A percentile compares a stretch with the other conserved stretches of the same genome.
Conservation (phyloP, 441 rosid genomes). For the Kokia cookei region DNA sequence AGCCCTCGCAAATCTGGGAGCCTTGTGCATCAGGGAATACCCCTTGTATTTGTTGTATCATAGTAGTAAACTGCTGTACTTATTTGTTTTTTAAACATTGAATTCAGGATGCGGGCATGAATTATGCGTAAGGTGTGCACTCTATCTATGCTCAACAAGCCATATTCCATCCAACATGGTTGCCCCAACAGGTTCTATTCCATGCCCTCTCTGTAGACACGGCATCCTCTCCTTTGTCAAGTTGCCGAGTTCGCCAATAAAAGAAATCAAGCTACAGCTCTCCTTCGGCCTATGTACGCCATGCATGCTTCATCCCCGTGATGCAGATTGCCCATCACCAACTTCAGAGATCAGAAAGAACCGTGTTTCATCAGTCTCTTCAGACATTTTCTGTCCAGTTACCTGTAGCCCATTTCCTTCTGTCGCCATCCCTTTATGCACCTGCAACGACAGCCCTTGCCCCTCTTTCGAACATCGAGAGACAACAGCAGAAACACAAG, state of each 20-base stretch:
- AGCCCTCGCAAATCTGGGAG: no score
- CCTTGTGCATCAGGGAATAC: no score
- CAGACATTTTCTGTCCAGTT: slow-evolving; percentile 84
- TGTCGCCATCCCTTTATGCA: slow-evolving; percentile 74
- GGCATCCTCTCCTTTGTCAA: slow-evolving; percentile 72
- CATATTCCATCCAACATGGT: slow-evolving; percentile 56
- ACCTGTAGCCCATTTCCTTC: slow-evolving; percentile 95
- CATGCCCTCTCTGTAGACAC: slow-evolving; percentile 93
- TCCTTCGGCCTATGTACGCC: slow-evolving; percentile 91
- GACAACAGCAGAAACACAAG: slow-evolving; percentile 34
- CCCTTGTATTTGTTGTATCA: no score
- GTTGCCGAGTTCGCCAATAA: slow-evolving; percentile 60
- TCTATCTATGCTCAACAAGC: slow-evolving; percentile 88
- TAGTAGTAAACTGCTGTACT: neutral
- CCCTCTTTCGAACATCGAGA: slow-evolving; percentile 67
- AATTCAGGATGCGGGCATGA: slow-evolving; percentile 84
- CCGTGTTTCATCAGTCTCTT: slow-evolving; percentile 67
- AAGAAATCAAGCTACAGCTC: slow-evolving; percentile 56
- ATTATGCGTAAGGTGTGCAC: slow-evolving; percentile 86
- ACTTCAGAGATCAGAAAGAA: slow-evolving; percentile 55
- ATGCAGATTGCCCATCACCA: slow-evolving; percentile 47
- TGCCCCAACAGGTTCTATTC: slow-evolving; percentile 77
- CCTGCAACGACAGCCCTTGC: slow-evolving; percentile 80
- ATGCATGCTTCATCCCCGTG: slow-evolving; percentile 78
- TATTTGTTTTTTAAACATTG: neutral